A percentile compares a stretch with the other conserved stretches of the same genome.
Evolutionary conservation across 2,329 filamentous ascomycete species (phyloP).

Genomic region (Clonostachys rosea): DNA sequence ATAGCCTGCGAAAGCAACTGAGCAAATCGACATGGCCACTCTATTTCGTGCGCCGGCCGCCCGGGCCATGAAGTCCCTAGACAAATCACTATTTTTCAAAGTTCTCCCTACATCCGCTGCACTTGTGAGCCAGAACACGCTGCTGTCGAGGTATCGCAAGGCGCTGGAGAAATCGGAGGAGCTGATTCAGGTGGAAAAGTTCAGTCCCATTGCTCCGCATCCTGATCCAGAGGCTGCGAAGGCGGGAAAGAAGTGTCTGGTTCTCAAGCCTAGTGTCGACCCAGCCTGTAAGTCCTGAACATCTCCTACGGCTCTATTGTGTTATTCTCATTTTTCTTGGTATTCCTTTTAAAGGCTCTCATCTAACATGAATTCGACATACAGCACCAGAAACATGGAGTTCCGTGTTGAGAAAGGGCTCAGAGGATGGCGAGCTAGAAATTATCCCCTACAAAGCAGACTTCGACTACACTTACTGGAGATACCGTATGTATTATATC

Average conservation of each 20-base stretch:
- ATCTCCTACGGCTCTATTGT: neutral
- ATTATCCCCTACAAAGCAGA: slow-evolving; percentile 72
- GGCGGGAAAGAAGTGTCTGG: slow-evolving; percentile 55
- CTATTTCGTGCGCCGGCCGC: slow-evolving; percentile 76
- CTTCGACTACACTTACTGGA: slow-evolving; percentile 84
- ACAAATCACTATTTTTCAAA: slow-evolving; percentile 78
- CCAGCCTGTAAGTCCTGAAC: slow-evolving; percentile 33
- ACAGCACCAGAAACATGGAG: slow-evolving; percentile 68
- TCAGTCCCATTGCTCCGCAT: slow-evolving; percentile 59
- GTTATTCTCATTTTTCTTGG: too few relatives aligned
- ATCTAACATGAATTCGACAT: neutral
- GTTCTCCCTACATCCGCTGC: slow-evolving; percentile 75
- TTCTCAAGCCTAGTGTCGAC: slow-evolving; percentile 53
- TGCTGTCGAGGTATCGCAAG: slow-evolving; percentile 69
- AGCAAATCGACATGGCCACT: slow-evolving; percentile 36
- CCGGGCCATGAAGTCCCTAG: slow-evolving; percentile 73
- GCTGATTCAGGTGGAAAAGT: slow-evolving; percentile 57
- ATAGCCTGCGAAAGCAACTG: slow-evolving; percentile 6
- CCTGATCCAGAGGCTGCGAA: slow-evolving; percentile 49
- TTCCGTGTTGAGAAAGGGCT: slow-evolving; percentile 60
- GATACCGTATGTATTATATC: slow-evolving; percentile 54
- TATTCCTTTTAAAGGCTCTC: neutral
- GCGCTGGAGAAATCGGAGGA: slow-evolving; percentile 62
- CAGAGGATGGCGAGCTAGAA: slow-evolving; percentile 62
- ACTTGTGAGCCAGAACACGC: slow-evolving; percentile 67